Base-by-base conservation (phyloP, 139 green algal species). In the Nannochloris sp. region DNA sequence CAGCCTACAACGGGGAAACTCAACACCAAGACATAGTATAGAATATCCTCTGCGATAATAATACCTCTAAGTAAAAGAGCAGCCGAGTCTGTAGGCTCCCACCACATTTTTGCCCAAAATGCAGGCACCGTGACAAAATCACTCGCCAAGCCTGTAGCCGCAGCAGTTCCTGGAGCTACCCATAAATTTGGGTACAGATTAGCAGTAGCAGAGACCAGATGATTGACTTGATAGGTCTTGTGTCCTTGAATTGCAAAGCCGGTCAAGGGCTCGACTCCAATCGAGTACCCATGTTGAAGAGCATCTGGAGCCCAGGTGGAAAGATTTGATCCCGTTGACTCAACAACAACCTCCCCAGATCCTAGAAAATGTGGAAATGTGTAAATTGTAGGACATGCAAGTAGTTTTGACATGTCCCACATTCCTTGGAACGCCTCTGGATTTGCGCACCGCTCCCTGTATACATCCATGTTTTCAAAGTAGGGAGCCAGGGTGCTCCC, bases 321-420 rank as follows among this genome's bases (percentile, higher is more conserved):
- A 55, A 4, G 5, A 6, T 54, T 37, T 2, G 27, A 33, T 2
- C 61, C 68, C 9, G 63, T 71, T 12, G 53, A 44, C 25, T 31
- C n/a, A 4, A 54, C 37, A n/a, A 77, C 19, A 2, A 30, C 36
- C 2, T 34, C 36, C 4, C 54, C 46, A 31, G 54, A 44, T 45
- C 39, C 30, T 29, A 60, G 65, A 67, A 74, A 80, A 39, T 45
- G 61, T 4, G 73, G 58, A n/a, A 78, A 54, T 27, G 74, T 68
- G 48, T 63, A 29, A 4, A 81, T 59, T 2, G 74, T 74, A 25
- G 63, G 70, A 31, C 33, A 68, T 15, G 33, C 33, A 27, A 61
- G 69, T 1, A 35, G 46, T 15, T 35, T 45, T 31, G 38, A 47
- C 19, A 56, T 30, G 27, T 65, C 57, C 23, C 45, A 75, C 36